Evolutionary conservation across 345 rosid species (phyloP), one percentile per base, ranked within the genome.

Genomic region (Gossypium turneri): DNA sequence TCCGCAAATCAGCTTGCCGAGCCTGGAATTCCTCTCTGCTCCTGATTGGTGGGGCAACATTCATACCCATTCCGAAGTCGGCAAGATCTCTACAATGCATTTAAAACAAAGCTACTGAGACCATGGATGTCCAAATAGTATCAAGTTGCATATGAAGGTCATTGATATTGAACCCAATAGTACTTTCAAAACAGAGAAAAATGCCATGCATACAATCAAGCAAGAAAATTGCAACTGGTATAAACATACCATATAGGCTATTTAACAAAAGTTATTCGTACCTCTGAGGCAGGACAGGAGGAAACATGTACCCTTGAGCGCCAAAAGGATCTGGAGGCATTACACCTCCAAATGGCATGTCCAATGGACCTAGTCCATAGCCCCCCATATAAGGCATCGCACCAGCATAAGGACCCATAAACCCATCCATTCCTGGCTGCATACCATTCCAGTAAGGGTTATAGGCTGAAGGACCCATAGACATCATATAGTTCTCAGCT

Each of bases 1-100:
- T 85, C 84, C 91, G 81, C 83, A 93, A 75, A 81, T 90, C 94
- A 80, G 95, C 92, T 85, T 96, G 90, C 57, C 92, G 86, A 24
- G 98, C 97, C 83, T 91, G 92, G 51, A 87, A 87, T 82, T 95
- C 97, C 70, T 93, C 97, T 79, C 99, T 88, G 74, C 98, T 89
- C 99, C 90, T 85, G 73, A 86, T 81, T 11, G 97, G 91, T 77
- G 93, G 94, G 50, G 86, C 86, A 44, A 75, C 78, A 84, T 89
- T 88, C 94, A 87, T 88, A 34, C 94, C 94, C 89, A 87, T 90
- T 44, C 94, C 93, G 67, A 89, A 85, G n/a, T 83, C 86, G 8
- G 94, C 90, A 20, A 90, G 89, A 87, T 93, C 97, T 91, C 99
- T 96, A 72, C 27, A 75, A 41, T 47, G 55, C 9, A 69, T 69